Base-by-base conservation (phyloP, 805 yeast species). In the Candida ipomoeae region DNA sequence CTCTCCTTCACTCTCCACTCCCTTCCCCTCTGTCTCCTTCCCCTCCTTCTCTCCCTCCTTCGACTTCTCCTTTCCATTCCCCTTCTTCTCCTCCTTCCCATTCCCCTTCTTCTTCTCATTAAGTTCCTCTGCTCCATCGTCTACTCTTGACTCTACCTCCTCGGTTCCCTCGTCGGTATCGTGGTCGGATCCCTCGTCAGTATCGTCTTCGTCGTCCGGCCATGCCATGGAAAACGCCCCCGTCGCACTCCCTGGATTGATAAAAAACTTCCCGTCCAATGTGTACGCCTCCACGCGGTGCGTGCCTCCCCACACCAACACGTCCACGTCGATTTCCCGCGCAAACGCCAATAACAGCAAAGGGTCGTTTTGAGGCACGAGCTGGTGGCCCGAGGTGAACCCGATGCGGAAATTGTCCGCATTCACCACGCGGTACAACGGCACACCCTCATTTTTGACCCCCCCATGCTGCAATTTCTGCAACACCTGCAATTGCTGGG, bases 241-340 rank as follows among this genome's bases (percentile, higher is more conserved):
- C 0, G 97, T 91, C 39, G 96, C 96, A 63, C 96, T 86, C 0
- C 99, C 99, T 0, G 99, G 98, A 65, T 89, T 92, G n/a, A 94
- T 79, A 62, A 94, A 94, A 65, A 91, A 89, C 67, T 88, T 89
- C 20, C 95, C 96, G 56, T 90, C 98, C 51, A 91, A 71, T 8
- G 94, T 87, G 62, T 90, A 92, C 0, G 97, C 97, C 63, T 92
- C 98, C 4, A 89, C 95, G 56, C 83, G 81, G 64, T 89, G 96
- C 1, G 96, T 86, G 0, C 96, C 96, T 13, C 98, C 97, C 87
- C 94, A 89, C 13, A 94, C 74, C 56, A 94, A 72, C 5, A 94
- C 80, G 66, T 94, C 98, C 37, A 88, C 97, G 64, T 91, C 95
- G 75, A 91, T 77, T 68, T 89, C 89, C 53, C 99, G 77, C 1